phyloP scores from a whole-genome alignment of 1,284 basidiomycete genomes.

The Marasmius fiardii region DNA sequence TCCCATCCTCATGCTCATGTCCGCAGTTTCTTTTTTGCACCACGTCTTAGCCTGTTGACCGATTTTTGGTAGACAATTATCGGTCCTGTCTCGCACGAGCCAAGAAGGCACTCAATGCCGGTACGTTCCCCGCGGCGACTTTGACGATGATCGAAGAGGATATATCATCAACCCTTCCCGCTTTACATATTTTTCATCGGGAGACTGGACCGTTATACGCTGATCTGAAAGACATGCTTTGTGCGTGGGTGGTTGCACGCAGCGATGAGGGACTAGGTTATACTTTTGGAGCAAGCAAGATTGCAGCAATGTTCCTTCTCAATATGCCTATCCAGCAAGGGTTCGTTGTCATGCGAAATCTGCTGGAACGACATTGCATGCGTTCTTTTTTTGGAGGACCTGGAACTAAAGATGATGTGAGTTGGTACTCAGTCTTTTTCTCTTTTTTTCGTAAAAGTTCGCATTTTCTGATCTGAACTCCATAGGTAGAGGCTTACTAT shows the following conservation, averaged over 20 bases:
- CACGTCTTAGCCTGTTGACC: constrained; percentile 6
- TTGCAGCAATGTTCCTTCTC: constrained; percentile 88
- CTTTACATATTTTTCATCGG: constrained; percentile 83
- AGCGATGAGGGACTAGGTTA: constrained; percentile 88
- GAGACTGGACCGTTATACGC: constrained; percentile 79
- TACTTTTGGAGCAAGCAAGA: constrained; percentile 60
- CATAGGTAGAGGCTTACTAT: constrained; percentile 78
- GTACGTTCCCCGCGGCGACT: constrained; percentile 72
- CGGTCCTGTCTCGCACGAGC: constrained; percentile 72
- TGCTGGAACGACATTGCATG: constrained; percentile 83
- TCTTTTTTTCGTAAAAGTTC: constrained; percentile 12
- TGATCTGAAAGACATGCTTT: constrained; percentile 85
- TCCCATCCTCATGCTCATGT: constrained; percentile 12
- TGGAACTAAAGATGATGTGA: constrained; percentile 74
- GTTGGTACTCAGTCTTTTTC: no score
- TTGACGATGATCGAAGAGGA: constrained; percentile 80
- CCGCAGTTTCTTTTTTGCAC: constrained; percentile 12
- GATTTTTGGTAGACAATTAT: constrained; percentile 61
- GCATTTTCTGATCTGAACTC: constrained; percentile 22
- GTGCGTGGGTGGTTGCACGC: constrained; percentile 89
- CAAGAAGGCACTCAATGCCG: constrained; percentile 64
- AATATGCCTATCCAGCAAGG: constrained; percentile 80
- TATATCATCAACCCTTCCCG: constrained; percentile 77
- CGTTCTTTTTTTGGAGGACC: constrained; percentile 82
- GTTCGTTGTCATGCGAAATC: constrained; percentile 86